Percentiles rank a stretch among this genome's conserved stretches.
These are phyloP conservation scores for Suaeda aralocaspica DNA, from an alignment of 148 eudicot genomes.

Conservation along the genomic window DNA sequence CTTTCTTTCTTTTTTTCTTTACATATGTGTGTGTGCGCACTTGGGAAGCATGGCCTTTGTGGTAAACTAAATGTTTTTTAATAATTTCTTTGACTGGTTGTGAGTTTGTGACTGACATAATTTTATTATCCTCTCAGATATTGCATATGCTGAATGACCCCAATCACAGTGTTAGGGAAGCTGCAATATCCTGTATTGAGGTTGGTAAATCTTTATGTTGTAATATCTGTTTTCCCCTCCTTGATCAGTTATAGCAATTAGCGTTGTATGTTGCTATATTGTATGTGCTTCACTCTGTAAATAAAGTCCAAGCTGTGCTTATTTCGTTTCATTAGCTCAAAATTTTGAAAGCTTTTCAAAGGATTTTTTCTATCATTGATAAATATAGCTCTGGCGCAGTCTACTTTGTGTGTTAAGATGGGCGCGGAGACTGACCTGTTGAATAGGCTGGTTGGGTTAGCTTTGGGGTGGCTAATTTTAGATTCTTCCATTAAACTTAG, in stretches of 20 bases:
- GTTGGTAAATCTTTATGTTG: slow-evolving; percentile 37
- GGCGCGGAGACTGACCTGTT: too few species aligned
- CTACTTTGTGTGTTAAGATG: too few species aligned
- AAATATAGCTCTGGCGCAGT: too few species aligned
- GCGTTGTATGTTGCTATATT: not conserved
- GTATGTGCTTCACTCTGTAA: not conserved
- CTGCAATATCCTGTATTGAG: slow-evolving; percentile 88
- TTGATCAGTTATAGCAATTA: not conserved
- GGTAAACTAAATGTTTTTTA: not conserved
- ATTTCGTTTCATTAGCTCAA: not conserved
- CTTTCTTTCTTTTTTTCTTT: not conserved
- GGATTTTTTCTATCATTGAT: too few species aligned
- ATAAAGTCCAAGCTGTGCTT: slow-evolving; percentile 1
- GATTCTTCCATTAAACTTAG: too few species aligned
- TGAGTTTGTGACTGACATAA: not conserved
- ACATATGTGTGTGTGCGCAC: too few species aligned
- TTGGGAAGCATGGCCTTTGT: not conserved
- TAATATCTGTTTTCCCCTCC: not conserved
- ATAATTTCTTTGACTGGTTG: not conserved
- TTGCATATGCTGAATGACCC: slow-evolving; percentile 95
- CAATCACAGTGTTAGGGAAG: slow-evolving; percentile 87
- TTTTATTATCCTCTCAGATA: slow-evolving; percentile 50
- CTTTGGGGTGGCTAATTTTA: too few species aligned
- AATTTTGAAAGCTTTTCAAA: too few species aligned
- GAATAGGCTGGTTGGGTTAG: too few species aligned